Percentiles rank a stretch among this genome's conserved stretches.
Conservation (phyloP, 805 yeast species). For the Hanseniaspora meyeri region DNA sequence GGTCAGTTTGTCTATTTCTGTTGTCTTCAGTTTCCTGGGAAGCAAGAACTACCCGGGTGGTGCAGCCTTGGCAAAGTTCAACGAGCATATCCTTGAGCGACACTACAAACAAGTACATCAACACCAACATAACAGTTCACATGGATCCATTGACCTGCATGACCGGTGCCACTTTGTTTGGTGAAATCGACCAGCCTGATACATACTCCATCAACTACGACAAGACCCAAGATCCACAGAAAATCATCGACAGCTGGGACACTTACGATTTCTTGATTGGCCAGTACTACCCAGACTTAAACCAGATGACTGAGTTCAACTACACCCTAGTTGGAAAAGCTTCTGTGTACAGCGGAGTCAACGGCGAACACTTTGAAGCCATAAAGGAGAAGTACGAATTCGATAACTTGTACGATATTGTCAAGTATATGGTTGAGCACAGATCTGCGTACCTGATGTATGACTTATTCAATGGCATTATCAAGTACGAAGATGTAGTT, state of each 20-base stretch:
- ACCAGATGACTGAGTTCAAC: constrained; percentile 23
- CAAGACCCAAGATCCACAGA: constrained; percentile 48
- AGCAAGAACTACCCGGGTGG: constrained; percentile 86
- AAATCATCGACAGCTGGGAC: constrained; percentile 34
- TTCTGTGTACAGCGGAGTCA: constrained; percentile 33
- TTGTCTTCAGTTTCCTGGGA: constrained; percentile 49
- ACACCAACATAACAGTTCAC: constrained; percentile 37
- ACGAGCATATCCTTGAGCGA: constrained; percentile 29
- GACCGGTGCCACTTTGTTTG: constrained; percentile 75
- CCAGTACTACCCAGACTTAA: constrained; percentile 21
- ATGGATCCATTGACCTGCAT: constrained; percentile 71
- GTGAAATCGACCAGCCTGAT: constrained; percentile 36
- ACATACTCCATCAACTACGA: constrained; percentile 42
- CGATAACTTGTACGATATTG: constrained; percentile 16
- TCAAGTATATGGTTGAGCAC: constrained; percentile 15
- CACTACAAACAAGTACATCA: not conserved
- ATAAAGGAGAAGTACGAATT: constrained; percentile 16
- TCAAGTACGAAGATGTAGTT: constrained; percentile 22
- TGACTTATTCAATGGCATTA: constrained; percentile 18
- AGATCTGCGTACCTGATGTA: constrained; percentile 16
- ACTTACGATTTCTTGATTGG: constrained; percentile 42
- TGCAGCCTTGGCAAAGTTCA: constrained; percentile 45
- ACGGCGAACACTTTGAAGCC: constrained; percentile 20
- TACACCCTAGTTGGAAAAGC: constrained; percentile 37
- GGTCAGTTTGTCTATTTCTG: constrained; percentile 32